Base-by-base conservation (phyloP, 305 asterid genomes). In the Fraxinus velutina region DNA sequence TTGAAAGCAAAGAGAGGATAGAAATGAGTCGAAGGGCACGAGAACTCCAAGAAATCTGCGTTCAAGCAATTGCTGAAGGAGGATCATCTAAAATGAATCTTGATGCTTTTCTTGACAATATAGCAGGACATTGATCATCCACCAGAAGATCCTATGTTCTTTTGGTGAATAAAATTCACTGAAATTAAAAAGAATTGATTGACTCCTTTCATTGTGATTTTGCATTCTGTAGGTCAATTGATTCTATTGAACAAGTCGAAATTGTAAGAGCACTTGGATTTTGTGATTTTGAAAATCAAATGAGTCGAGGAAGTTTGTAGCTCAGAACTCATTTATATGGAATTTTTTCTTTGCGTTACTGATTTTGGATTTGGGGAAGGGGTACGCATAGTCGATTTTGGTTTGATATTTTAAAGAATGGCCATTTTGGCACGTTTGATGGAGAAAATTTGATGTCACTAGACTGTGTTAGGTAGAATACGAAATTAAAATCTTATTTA, bases 11-110 rank as follows among this genome's bases (percentile, higher is more conserved):
- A 0, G 95, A 90, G 71, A 84, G 90, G 81, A 85, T 22, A 30
- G 91, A 82, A 78, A 70, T 90, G 79, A 6, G 70, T n/a, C 47
- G 37, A n/a, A 86, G 83, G 80, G 87, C 89, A 0, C 78, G 64
- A 27, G 87, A 84, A 79, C 81, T 85, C 22, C 83, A 73, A 57
- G 42, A 86, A 60, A 84, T 77, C 2, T 84, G 81, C 17, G 37
- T 36, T 17, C 64, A 2, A n/a, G 90, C 90, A 0, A 50, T 86
- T 72, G 82, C 82, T 7, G 83, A 80, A 22, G 91, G 88, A 73
- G 95, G 95, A 15, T 90, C 93, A 2, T 85, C 93, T 0, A 78
- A 47, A 70, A 50, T 12, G 24, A 88, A 86, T 71, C 79, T 91
- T 19, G 50, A 79, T 36, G 57, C 86, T 78, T 80, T 89, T 52